These are phyloP conservation scores for Croton setiger DNA, from an alignment of 441 rosid species.

Conservation along the genomic window DNA sequence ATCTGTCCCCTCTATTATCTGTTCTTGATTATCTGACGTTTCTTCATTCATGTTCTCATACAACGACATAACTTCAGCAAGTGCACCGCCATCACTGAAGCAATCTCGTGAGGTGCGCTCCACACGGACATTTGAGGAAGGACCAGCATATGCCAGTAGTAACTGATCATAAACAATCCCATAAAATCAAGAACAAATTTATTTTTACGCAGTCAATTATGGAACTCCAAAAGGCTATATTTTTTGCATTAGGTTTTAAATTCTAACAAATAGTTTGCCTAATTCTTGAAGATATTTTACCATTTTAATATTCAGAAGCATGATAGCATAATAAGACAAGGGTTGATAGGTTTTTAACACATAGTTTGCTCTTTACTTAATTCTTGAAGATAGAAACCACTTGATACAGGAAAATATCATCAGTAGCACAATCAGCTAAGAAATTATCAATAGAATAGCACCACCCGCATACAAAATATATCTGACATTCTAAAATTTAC, in stretches of 20 bases:
- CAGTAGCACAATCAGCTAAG: neutral
- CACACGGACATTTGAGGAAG: conserved; percentile 76
- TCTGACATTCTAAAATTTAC: neutral
- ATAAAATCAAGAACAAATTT: conserved; percentile 15
- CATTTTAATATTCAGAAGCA: neutral
- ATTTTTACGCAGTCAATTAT: neutral
- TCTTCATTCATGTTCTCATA: conserved; percentile 47
- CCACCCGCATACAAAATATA: neutral
- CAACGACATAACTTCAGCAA: conserved; percentile 64
- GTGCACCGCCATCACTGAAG: conserved; percentile 62
- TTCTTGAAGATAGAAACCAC: neutral
- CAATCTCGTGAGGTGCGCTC: conserved; percentile 52
- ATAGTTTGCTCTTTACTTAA: neutral
- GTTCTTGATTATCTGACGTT: conserved; percentile 29
- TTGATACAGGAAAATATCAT: neutral
- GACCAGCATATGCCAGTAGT: conserved; percentile 78
- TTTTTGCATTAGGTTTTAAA: neutral
- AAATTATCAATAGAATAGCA: neutral
- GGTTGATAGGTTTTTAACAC: too few species aligned
- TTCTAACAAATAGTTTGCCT: neutral
- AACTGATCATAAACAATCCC: conserved; percentile 42
- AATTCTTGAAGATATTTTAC: neutral
- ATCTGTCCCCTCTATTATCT: conserved; percentile 25
- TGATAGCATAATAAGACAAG: too few species aligned
- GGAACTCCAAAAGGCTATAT: neutral